Conservation (phyloP, 495 filamentous ascomycete genomes). For the Trypethelium eluteriae region DNA sequence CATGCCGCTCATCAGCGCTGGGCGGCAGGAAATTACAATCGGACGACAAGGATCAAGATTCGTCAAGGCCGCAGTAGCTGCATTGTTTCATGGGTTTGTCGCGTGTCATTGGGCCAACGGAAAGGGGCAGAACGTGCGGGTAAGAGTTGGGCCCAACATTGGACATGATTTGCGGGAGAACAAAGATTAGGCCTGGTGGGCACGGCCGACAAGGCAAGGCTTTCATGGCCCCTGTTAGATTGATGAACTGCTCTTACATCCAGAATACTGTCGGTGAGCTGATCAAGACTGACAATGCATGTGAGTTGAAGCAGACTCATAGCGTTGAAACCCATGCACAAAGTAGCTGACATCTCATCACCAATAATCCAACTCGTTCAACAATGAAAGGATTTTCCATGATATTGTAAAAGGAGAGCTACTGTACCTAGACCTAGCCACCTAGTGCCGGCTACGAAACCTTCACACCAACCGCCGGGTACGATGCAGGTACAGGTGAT, state of each 20-base stretch:
- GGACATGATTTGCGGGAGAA: not conserved
- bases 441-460: not conserved
- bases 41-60: not conserved
- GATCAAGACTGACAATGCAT: not conserved
- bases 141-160: not conserved
- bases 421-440: not conserved
- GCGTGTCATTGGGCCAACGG: not conserved
- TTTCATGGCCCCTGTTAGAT: not conserved
- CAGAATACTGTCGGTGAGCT: not conserved
- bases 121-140: slow-evolving; percentile 2
- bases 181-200: not conserved
- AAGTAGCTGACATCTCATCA: too few relatives aligned
- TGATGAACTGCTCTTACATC: not conserved
- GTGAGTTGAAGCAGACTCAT: not conserved
- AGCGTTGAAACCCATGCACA: too few relatives aligned
- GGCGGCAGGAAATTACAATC: not conserved
- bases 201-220: not conserved
- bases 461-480: not conserved
- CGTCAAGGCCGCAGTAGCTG: slow-evolving; percentile 1
- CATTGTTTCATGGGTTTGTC: not conserved
- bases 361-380: too few relatives aligned
- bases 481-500: not conserved
- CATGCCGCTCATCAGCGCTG: not conserved
- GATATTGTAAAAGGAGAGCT: not conserved
- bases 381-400: not conserved